Evolutionary conservation across 164 flowering plant genomes (phyloP).

Genomic region (Magnolia kwangsiensis): DNA sequence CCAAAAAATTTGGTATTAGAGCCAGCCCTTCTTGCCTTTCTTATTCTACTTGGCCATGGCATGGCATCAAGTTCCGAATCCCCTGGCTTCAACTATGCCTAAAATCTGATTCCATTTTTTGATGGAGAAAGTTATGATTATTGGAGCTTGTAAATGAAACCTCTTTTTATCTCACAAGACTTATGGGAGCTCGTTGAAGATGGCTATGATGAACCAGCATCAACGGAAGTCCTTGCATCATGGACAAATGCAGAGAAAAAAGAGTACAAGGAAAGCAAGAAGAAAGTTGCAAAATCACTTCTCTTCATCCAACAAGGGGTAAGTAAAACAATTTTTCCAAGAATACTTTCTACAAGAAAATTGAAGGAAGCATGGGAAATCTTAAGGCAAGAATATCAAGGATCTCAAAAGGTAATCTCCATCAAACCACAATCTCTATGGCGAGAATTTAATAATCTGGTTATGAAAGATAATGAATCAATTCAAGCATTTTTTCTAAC

Average conservation of each 20-base stretch:
- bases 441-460: conserved; percentile 19
- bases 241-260: background rate
- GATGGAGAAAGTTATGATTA: conserved; percentile 10
- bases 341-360: background rate
- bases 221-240: too few relatives aligned
- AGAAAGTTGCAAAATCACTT: conserved; percentile 11
- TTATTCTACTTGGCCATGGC: background rate
- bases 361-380: conserved; percentile 15
- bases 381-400: conserved; percentile 8
- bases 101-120: conserved; percentile 7
- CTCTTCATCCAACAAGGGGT: conserved; percentile 16
- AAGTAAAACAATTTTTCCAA: conserved; percentile 16
- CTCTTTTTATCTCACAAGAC: conserved; percentile 11
- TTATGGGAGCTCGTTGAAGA: conserved; percentile 8
- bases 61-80: background rate
- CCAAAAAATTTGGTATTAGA: too few relatives aligned
- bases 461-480: conserved; percentile 10
- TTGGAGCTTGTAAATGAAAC: conserved; percentile 14
- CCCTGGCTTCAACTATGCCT: background rate
- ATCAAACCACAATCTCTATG: conserved; percentile 15
- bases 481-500: conserved; percentile 13
- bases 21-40: too few relatives aligned
- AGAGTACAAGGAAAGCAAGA: conserved; percentile 11
- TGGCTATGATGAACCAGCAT: background rate
- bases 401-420: conserved; percentile 12